A percentile compares a stretch with the other conserved stretches of the same genome.
These are phyloP conservation scores for Paratinospora sagittata DNA, from an alignment of 164 flowering plant species.

Conservation along the genomic window DNA sequence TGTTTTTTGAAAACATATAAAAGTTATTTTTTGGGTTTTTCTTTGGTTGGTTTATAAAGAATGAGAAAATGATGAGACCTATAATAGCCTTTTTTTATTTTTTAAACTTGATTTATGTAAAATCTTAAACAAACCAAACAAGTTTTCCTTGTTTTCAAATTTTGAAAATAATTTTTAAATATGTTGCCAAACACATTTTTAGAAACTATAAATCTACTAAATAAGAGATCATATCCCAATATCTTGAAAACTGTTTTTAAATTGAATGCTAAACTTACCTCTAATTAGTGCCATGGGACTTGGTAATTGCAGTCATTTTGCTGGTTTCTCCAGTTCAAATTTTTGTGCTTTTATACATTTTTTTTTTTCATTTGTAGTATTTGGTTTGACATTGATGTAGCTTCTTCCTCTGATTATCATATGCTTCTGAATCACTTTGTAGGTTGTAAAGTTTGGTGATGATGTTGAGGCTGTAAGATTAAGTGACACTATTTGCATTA, in stretches of 20 bases:
- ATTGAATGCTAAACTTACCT: neutral
- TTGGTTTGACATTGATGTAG: neutral
- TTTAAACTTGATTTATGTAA: too few species aligned
- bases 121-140: too few species aligned
- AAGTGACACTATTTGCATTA: slow-evolving; percentile 35
- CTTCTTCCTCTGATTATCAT: neutral
- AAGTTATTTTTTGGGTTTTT: too few species aligned
- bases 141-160: too few species aligned
- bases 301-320: neutral
- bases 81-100: too few species aligned
- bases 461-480: slow-evolving; percentile 20
- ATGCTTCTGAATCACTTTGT: slow-evolving; percentile 12
- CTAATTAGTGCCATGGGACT: neutral
- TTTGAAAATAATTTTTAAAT: too few species aligned
- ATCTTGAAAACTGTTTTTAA: neutral
- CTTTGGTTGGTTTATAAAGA: too few species aligned
- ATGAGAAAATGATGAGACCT: too few species aligned
- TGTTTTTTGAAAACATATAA: too few species aligned
- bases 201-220: too few species aligned
- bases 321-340: neutral
- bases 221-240: too few species aligned
- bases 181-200: too few species aligned
- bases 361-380: neutral
- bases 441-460: slow-evolving; percentile 43
- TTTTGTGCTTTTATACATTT: neutral